phyloP scores from a whole-genome alignment of 345 rosid species.

The Syzygium jambos region DNA sequence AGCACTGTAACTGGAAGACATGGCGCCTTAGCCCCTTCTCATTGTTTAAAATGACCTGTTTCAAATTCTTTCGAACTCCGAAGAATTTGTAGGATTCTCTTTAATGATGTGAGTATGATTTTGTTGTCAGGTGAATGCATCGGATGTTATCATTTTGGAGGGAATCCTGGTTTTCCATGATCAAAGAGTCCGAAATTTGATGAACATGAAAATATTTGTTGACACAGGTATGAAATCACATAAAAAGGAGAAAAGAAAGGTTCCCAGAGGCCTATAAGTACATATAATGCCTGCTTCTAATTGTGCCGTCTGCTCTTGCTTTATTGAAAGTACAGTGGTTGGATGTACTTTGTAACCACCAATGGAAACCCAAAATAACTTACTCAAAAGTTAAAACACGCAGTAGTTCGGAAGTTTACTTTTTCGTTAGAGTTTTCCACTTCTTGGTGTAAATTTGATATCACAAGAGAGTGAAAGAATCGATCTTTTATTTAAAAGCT shows the following conservation, averaged over 20 bases:
- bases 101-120: background rate
- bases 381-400: background rate
- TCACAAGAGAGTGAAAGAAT: background rate
- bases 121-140: constrained; percentile 70
- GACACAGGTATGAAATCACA: constrained; percentile 60
- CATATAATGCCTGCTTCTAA: background rate
- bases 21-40: background rate
- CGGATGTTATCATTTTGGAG: constrained; percentile 96
- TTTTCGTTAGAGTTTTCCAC: background rate
- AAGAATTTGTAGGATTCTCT: background rate
- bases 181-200: constrained; percentile 73
- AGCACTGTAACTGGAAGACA: background rate
- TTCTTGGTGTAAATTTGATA: background rate
- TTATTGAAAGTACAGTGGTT: background rate
- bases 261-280: background rate
- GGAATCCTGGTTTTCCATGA: constrained; percentile 97
- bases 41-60: background rate
- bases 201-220: constrained; percentile 98
- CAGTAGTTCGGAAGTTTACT: background rate
- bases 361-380: background rate
- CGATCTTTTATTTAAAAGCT: background rate
- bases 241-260: background rate
- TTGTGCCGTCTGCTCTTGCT: background rate
- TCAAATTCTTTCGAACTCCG: background rate
- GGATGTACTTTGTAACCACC: background rate